phyloP scores from a whole-genome alignment of 2,329 filamentous ascomycete genomes.

The Botryotinia globosa region DNA sequence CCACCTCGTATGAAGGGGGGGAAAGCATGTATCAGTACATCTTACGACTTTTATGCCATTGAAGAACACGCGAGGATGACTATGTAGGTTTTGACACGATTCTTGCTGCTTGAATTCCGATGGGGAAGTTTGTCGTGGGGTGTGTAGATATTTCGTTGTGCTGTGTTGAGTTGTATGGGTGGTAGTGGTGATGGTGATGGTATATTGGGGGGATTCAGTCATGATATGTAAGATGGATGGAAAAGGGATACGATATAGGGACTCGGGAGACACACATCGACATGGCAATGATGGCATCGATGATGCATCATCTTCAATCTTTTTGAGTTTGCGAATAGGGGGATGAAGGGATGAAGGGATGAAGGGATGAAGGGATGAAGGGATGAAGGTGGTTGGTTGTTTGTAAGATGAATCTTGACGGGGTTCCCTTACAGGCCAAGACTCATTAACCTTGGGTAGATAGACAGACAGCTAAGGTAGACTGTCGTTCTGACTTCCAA shows the following conservation, averaged over 20 bases:
- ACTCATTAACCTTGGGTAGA: neutral
- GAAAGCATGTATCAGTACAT: constrained; percentile 4
- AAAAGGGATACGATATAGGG: neutral
- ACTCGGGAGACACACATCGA: neutral
- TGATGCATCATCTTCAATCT: neutral
- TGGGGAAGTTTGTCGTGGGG: neutral
- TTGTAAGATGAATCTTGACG: neutral
- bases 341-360: constrained; percentile 5
- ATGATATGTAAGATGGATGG: neutral
- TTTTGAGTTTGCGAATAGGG: constrained; percentile 11
- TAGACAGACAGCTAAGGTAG: too few species aligned
- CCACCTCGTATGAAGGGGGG: neutral
- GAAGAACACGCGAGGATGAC: constrained; percentile 4
- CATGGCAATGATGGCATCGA: too few species aligned
- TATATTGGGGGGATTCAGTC: neutral
- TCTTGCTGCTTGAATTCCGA: neutral
- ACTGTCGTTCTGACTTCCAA: too few species aligned
- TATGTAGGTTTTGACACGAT: neutral
- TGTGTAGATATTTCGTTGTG: neutral
- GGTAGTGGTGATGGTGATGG: neutral
- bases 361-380: constrained; percentile 5
- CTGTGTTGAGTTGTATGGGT: neutral
- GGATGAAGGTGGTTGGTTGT: too few species aligned
- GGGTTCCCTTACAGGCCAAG: neutral
- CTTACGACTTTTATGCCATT: constrained; percentile 18